phyloP scores from a whole-genome alignment of 768 basidiomycete species.

The Tremella mesenterica region DNA sequence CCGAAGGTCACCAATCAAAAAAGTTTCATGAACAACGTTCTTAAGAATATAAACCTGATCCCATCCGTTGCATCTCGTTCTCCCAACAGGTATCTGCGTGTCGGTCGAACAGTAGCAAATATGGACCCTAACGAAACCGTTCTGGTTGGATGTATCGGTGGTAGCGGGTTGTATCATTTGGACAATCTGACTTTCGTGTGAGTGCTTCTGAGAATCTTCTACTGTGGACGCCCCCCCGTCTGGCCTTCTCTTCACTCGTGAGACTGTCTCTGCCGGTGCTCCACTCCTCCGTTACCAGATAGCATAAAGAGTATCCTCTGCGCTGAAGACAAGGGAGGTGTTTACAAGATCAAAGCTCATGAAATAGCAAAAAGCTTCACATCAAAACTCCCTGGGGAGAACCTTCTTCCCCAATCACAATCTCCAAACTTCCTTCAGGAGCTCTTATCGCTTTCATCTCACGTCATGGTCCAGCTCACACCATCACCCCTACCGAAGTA shows the following conservation, averaged over 20 bases:
- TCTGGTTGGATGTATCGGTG: conserved; percentile 79
- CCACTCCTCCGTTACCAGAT: too few relatives aligned
- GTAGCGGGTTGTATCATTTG: conserved; percentile 84
- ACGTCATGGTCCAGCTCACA: conserved; percentile 77
- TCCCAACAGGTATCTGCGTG: too few relatives aligned
- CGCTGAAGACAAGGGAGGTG: background rate
- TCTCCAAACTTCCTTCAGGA: conserved; percentile 75
- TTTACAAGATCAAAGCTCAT: too few relatives aligned
- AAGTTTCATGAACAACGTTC: too few relatives aligned
- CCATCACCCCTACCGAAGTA: conserved; percentile 67
- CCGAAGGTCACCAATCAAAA: too few relatives aligned
- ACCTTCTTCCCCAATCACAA: conserved; percentile 85
- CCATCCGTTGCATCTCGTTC: too few relatives aligned
- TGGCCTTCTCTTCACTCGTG: background rate
- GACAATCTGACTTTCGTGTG: conserved; percentile 83
- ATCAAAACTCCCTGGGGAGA: conserved; percentile 88
- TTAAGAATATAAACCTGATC: too few relatives aligned
- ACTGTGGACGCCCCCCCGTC: background rate
- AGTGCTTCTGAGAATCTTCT: too few relatives aligned
- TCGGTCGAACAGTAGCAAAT: too few relatives aligned
- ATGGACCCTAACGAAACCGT: conserved; percentile 8
- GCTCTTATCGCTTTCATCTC: conserved; percentile 75
- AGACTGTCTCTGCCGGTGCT: conserved; percentile 7
- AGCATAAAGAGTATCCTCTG: background rate
- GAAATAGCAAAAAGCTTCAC: conserved; percentile 64